Percentiles rank a stretch among this genome's conserved stretches.
phyloP scores from a whole-genome alignment of 345 rosid genomes.

The Camelina neglecta region DNA sequence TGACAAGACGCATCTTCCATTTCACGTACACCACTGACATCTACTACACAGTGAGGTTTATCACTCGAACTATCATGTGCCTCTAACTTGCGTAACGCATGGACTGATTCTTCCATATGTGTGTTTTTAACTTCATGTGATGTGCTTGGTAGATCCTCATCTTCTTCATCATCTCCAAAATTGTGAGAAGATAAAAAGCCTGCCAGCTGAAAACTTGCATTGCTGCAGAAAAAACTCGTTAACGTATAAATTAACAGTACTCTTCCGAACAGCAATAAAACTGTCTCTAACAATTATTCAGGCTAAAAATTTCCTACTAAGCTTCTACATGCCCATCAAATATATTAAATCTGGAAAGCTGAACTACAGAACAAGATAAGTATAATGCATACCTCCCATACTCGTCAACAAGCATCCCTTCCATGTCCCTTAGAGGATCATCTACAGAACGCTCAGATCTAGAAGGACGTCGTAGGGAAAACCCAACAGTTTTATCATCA shows the following conservation, averaged over 20 bases:
- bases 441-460: constrained; percentile 90
- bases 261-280: constrained; percentile 20
- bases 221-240: constrained; percentile 54
- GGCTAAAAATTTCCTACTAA: constrained; percentile 18
- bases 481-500: constrained; percentile 66
- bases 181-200: constrained; percentile 65
- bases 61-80: constrained; percentile 56
- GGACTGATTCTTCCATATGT: constrained; percentile 48
- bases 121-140: constrained; percentile 48
- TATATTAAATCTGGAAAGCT: constrained; percentile 2
- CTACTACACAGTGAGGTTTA: constrained; percentile 74
- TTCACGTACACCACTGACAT: constrained; percentile 85
- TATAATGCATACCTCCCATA: constrained; percentile 79
- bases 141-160: constrained; percentile 59
- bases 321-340: constrained; percentile 24
- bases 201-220: constrained; percentile 86
- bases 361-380: constrained; percentile 10
- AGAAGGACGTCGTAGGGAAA: constrained; percentile 80
- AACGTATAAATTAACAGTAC: background rate
- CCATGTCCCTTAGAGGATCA: constrained; percentile 98
- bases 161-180: constrained; percentile 71
- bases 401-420: constrained; percentile 98
- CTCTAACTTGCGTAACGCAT: constrained; percentile 56
- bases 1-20: constrained; percentile 86
- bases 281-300: constrained; percentile 5